These are phyloP conservation scores for Entomortierella parvispora DNA, from an alignment of 192 early-diverging fungal species.

Conservation along the genomic window DNA sequence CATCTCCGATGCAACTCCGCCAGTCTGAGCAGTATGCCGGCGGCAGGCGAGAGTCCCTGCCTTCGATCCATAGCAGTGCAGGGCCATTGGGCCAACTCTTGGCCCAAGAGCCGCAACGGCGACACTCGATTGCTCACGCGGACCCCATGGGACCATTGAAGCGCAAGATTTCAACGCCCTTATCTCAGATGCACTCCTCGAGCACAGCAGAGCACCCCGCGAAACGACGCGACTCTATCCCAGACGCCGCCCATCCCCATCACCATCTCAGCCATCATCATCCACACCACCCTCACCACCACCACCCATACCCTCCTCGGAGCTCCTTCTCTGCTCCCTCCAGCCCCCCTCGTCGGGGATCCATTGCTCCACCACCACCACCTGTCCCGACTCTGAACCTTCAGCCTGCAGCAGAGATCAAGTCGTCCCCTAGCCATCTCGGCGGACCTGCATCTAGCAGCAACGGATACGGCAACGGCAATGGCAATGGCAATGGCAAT, in stretches of 20 bases:
- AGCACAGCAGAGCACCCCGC: conserved; percentile 28
- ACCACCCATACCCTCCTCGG: conserved; percentile 29
- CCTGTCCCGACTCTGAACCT: conserved; percentile 26
- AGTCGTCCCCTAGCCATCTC: conserved; percentile 9
- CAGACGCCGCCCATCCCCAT: conserved; percentile 34
- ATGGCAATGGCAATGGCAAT: conserved; percentile 4
- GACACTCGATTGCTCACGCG: conserved; percentile 29
- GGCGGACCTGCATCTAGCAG: conserved; percentile 4
- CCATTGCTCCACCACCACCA: conserved; percentile 19
- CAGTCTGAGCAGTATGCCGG: conserved; percentile 30
- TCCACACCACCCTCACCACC: conserved; percentile 18
- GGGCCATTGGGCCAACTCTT: conserved; percentile 46
- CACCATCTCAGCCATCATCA: conserved; percentile 21
- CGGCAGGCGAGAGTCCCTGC: conserved; percentile 44
- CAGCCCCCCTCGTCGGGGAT: conserved; percentile 46
- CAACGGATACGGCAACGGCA: conserved; percentile 9
- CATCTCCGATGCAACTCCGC: conserved; percentile 50
- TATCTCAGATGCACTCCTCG: conserved; percentile 34
- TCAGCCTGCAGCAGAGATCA: conserved; percentile 36
- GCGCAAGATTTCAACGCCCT: conserved; percentile 34
- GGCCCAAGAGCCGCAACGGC: conserved; percentile 47
- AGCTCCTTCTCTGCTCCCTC: conserved; percentile 59
- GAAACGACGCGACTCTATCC: conserved; percentile 55
- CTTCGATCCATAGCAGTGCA: conserved; percentile 48
- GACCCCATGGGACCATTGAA: conserved; percentile 22